A percentile compares a stretch with the other conserved stretches of the same genome.
Evolutionary conservation across 164 flowering plant species (phyloP).

Genomic region (Cinnamomum chago): DNA sequence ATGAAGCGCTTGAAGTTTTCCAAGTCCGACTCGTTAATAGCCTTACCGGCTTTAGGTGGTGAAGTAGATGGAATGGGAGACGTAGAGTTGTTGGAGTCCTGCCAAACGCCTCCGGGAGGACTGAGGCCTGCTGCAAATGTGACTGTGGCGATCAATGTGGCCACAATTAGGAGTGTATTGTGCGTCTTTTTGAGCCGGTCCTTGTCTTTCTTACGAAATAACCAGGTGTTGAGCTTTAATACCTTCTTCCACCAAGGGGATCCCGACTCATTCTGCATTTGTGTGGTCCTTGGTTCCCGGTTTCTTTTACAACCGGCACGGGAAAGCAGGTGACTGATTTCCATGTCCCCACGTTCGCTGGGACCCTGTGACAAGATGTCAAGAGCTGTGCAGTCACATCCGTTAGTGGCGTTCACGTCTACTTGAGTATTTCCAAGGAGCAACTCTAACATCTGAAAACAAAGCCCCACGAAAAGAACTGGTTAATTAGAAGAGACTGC

Average conservation of each 20-base stretch:
- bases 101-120: constrained; percentile 21
- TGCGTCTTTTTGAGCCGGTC: not conserved
- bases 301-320: not conserved
- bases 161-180: constrained; percentile 15
- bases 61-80: too few relatives aligned
- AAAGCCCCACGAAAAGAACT: too few relatives aligned
- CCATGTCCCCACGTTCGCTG: not conserved
- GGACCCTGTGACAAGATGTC: not conserved
- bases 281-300: not conserved
- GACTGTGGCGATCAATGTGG: constrained; percentile 20
- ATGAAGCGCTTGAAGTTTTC: not conserved
- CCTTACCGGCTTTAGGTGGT: not conserved
- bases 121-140: constrained; percentile 18
- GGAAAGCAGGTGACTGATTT: not conserved
- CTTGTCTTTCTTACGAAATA: not conserved
- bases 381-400: not conserved
- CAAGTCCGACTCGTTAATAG: not conserved
- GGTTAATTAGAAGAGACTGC: too few relatives aligned
- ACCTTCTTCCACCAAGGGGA: not conserved
- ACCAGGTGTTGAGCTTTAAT: too few relatives aligned
- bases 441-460: not conserved
- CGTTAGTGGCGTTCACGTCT: not conserved
- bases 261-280: too few relatives aligned
- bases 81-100: not conserved
- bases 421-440: not conserved